Base-by-base conservation (phyloP, 2,329 filamentous ascomycete genomes). In the Scleromitrula shiraiana region DNA sequence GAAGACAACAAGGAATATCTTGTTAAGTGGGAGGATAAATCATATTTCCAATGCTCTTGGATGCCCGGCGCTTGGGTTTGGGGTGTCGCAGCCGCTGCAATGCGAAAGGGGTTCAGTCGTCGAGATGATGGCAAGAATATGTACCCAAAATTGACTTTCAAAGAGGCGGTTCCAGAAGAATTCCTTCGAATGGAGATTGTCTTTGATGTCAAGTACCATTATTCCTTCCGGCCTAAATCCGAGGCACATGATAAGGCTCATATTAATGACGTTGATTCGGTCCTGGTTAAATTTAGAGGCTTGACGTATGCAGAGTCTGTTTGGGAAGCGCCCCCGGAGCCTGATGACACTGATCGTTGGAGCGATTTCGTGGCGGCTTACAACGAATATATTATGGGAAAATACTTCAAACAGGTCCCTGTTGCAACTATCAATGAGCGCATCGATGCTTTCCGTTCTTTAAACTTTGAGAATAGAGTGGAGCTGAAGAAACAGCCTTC, bases 1-100 rank as follows among this genome's bases (percentile, higher is more conserved):
- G 84, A 93, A 60, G 84, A 88, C 46, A 74, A 85, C n/a, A 90
- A 90, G 55, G 88, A 96, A 57, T 98, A 97, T 60, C 76, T 98
- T 2, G 70, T 98, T 58, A 95, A 93, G 63, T 97, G 90, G 88
- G 80, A 85, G 37, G 72, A 74, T 0, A 74, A 78, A 48, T 95
- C 91, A 0, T 94, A 96, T 60, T 84, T 82, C 53, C 83, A 87
- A 55, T 88, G 86, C 45, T 74, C 73, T 6, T 98, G 94, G 93
- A 85, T 88, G 75, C 80, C 88, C 8, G 93, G 91, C 10, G 75
- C 84, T 14, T 98, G 93, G 93, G 76, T 95, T 1, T 91, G 79
- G 72, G 88, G 89, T 5, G 73, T 84, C 8, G 77, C 78, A 14
- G 68, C 75, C 10, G 59, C 67, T 3, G 50, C 64, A 0, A 94